Evolutionary conservation across 108 stramenopile genomes (phyloP).

Genomic region (Fistulifera solaris): DNA sequence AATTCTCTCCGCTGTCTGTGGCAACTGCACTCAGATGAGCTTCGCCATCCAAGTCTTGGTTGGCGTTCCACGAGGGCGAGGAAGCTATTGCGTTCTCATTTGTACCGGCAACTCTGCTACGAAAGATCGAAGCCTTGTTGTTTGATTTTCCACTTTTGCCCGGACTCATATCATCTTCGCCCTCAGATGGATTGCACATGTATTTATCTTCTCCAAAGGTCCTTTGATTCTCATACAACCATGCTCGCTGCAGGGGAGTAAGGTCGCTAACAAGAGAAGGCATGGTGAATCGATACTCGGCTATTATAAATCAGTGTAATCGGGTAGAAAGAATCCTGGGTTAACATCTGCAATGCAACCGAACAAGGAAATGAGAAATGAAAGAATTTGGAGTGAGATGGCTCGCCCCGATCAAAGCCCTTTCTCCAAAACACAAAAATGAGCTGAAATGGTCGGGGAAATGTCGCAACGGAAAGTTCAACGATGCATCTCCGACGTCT

Average conservation of each 20-base stretch:
- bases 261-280: neutral
- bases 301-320: neutral
- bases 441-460: too few species aligned
- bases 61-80: neutral
- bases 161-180: too few species aligned
- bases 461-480: too few species aligned
- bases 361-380: too few species aligned
- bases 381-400: too few species aligned
- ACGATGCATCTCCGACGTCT: too few species aligned
- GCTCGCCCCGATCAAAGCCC: too few species aligned
- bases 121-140: conserved; percentile 4
- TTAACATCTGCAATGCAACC: too few species aligned
- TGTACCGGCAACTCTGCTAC: neutral
- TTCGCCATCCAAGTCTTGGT: too few species aligned
- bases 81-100: neutral
- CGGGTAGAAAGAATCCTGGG: neutral
- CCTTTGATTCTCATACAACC: conserved; percentile 3
- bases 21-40: too few species aligned
- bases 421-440: too few species aligned
- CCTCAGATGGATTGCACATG: neutral
- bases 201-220: neutral
- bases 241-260: neutral
- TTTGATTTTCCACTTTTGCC: neutral
- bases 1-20: too few species aligned
- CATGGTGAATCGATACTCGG: neutral